A percentile compares a stretch with the other conserved stretches of the same genome.
Conservation (phyloP, 2,329 filamentous ascomycete species). For the Westerdykella aurantiaca region DNA sequence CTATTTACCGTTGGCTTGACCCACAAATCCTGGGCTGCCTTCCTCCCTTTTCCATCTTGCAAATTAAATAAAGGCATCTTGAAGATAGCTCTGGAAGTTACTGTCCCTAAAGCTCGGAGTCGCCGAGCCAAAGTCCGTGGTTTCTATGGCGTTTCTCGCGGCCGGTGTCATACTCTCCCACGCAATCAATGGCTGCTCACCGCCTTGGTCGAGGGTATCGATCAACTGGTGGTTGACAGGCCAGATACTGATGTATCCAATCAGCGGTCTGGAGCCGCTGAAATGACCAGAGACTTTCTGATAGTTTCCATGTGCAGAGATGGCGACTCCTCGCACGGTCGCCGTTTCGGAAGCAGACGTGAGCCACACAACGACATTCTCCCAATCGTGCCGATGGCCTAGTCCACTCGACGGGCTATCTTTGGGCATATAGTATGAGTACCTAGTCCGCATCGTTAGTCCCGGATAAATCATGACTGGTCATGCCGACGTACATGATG, state of each 20-base stretch:
- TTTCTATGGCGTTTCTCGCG: slow-evolving; percentile 41
- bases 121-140: slow-evolving; percentile 43
- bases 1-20: too few species aligned
- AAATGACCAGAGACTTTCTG: slow-evolving; percentile 41
- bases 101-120: slow-evolving; percentile 46
- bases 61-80: slow-evolving; percentile 17
- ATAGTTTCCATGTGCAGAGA: slow-evolving; percentile 49
- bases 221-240: slow-evolving; percentile 46
- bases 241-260: slow-evolving; percentile 47
- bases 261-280: slow-evolving; percentile 41
- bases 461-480: too few species aligned
- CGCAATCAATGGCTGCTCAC: slow-evolving; percentile 44
- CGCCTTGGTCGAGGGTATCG: slow-evolving; percentile 38
- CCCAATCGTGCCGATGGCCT: slow-evolving; percentile 54
- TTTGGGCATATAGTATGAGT: slow-evolving; percentile 48
- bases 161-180: slow-evolving; percentile 46
- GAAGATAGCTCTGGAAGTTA: slow-evolving; percentile 46
- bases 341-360: slow-evolving; percentile 35
- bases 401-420: slow-evolving; percentile 42
- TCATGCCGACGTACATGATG: slow-evolving; percentile 41
- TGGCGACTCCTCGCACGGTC: slow-evolving; percentile 47
- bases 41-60: background rate
- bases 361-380: slow-evolving; percentile 51
- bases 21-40: too few species aligned
- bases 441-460: background rate